These are phyloP conservation scores for Myxozyma kluyveri DNA, from an alignment of 805 yeast species.

Conservation along the genomic window DNA sequence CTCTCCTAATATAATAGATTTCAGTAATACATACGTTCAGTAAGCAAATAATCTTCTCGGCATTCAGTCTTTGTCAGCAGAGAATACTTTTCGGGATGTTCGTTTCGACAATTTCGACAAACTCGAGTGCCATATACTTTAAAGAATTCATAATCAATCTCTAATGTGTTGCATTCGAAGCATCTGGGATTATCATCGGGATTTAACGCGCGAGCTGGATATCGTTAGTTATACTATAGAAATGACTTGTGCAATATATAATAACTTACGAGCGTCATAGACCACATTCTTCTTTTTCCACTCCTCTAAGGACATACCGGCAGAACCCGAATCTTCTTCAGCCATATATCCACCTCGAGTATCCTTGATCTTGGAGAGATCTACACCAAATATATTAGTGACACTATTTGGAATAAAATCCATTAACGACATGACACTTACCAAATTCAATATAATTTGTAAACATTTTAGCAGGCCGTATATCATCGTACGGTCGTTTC, in stretches of 20 bases:
- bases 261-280: slow-evolving; percentile 23
- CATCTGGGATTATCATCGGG: slow-evolving; percentile 76
- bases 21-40: slow-evolving; percentile 53
- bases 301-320: slow-evolving; percentile 46
- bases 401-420: background rate
- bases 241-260: background rate
- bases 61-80: slow-evolving; percentile 93
- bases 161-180: slow-evolving; percentile 68
- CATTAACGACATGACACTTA: slow-evolving; percentile 3
- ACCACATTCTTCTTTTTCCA: slow-evolving; percentile 53
- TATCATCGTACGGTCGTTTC: slow-evolving; percentile 28
- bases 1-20: background rate
- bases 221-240: background rate
- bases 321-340: slow-evolving; percentile 41
- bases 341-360: slow-evolving; percentile 79
- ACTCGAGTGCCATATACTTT: slow-evolving; percentile 72
- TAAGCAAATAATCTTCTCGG: slow-evolving; percentile 82
- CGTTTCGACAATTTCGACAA: slow-evolving; percentile 72
- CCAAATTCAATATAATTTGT: slow-evolving; percentile 43
- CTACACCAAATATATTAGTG: slow-evolving; percentile 45
- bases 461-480: slow-evolving; percentile 34
- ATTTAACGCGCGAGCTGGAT: slow-evolving; percentile 64
- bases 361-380: slow-evolving; percentile 87
- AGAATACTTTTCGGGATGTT: slow-evolving; percentile 82
- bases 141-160: slow-evolving; percentile 69